Evolutionary conservation across 352 stramenopile genomes (phyloP), one percentile per base, ranked within the genome.

Genomic region (Phytophthora quininea): DNA sequence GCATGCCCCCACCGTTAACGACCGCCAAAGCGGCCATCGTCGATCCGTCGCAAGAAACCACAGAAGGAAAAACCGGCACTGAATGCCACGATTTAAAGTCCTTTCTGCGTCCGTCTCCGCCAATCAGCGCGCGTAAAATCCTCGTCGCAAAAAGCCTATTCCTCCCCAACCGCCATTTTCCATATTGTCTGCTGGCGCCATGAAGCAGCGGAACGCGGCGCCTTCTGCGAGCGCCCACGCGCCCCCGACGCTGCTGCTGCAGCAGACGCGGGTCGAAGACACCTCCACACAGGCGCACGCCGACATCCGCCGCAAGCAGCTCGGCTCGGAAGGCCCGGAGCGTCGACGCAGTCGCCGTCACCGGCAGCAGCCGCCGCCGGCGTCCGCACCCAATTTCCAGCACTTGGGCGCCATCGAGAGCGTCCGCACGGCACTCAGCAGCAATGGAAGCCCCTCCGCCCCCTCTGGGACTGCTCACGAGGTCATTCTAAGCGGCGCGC

Each of bases 401-500:
- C 64, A 73, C 30, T 43, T 80, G 2, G 65, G 62, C n/a, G 40
- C 73, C 15, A 75, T 80, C 30, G 73, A 80, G 37, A 80, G 64
- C 62, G 65, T 77, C 3, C 64, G 73, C 37, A 75, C 69, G 11
- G 73, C 65, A 0, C 55, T 74, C 1, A 74, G 51, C 51, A 69
- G 59, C 53, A 69, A 68, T 10, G 62, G 62, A 40, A 57, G 54
- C 15, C 43, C 43, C 14, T 49, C 43, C 12, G 43, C 15, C 6
- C 8, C 15, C 15, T 49, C 43, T 29, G 15, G 15, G 12, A 27
- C 15, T n/a, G 19, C 43, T 15, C 73, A 82, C 37, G 80, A 92
- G 30, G 73, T 90, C 10, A 67, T 92, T 27, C 65, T 90, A n/a
- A 87, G 71, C 48, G 84, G 80, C 45, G 60, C 77, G 45, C 64